Conservation (phyloP, 2,329 filamentous ascomycete species). For the Claviceps fusiformis region DNA sequence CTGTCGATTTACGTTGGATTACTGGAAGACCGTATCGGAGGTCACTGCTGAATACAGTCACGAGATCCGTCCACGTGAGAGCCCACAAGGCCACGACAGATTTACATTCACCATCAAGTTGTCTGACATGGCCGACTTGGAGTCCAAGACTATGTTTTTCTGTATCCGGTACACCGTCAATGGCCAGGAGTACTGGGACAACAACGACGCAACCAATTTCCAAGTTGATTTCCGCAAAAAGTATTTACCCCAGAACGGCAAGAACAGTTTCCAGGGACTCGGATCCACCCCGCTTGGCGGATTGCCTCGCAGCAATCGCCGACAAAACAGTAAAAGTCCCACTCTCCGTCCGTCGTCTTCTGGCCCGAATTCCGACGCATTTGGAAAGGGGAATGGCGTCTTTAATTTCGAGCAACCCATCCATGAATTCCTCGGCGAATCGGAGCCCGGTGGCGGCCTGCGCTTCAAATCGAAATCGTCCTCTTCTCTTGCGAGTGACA, state of each 20-base stretch:
- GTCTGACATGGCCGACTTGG: slow-evolving; percentile 79
- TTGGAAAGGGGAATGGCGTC: slow-evolving; percentile 44
- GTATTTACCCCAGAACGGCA: slow-evolving; percentile 46
- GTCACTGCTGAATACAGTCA: slow-evolving; percentile 78
- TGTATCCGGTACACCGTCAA: slow-evolving; percentile 80
- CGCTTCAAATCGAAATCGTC: slow-evolving; percentile 60
- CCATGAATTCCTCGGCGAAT: slow-evolving; percentile 50
- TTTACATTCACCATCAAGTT: slow-evolving; percentile 94
- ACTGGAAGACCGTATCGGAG: slow-evolving; percentile 98
- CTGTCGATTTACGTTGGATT: slow-evolving; percentile 92
- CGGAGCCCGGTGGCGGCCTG: slow-evolving; percentile 37
- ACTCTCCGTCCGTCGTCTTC: slow-evolving; percentile 38
- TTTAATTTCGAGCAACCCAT: slow-evolving; percentile 47
- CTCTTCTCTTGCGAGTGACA: slow-evolving; percentile 49
- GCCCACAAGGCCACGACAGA: slow-evolving; percentile 59
- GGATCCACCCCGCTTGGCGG: slow-evolving; percentile 36
- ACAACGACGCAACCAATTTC: slow-evolving; percentile 77
- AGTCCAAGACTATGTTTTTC: slow-evolving; percentile 83
- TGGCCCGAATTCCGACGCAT: slow-evolving; percentile 52
- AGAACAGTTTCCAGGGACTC: slow-evolving; percentile 37
- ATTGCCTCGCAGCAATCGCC: slow-evolving; percentile 55
- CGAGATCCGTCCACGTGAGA: slow-evolving; percentile 56
- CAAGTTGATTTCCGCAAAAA: slow-evolving; percentile 88
- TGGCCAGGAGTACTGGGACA: slow-evolving; percentile 88
- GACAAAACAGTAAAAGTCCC: slow-evolving; percentile 22